Evolutionary conservation across 495 filamentous ascomycete species (phyloP).

Genomic region (Chaetomium tenue): DNA sequence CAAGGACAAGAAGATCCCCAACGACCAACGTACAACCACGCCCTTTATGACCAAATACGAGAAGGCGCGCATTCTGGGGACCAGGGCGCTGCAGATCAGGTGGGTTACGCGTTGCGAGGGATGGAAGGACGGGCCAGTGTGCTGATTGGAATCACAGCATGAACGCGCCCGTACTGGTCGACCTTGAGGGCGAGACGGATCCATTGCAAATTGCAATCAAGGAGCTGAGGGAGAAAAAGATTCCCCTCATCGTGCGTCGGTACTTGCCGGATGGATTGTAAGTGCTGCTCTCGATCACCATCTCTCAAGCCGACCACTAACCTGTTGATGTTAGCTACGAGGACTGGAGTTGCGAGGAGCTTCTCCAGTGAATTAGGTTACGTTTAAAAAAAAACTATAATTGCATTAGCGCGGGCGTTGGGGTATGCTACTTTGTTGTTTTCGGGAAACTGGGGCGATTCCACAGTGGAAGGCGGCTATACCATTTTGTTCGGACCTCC

Average conservation of each 20-base stretch:
- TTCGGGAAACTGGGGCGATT: conserved; percentile 1
- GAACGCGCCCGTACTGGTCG: conserved; percentile 96
- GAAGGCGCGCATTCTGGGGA: conserved; percentile 86
- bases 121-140: not conserved
- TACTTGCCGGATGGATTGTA: conserved; percentile 98
- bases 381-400: conserved; percentile 22
- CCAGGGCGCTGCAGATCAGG: conserved; percentile 94
- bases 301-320: conserved; percentile 12
- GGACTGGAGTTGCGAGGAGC: conserved; percentile 98
- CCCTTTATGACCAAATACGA: conserved; percentile 99
- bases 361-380: conserved; percentile 53
- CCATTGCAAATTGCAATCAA: conserved; percentile 96
- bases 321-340: conserved; percentile 66
- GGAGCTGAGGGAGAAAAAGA: conserved; percentile 97
- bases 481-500: not conserved
- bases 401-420: conserved; percentile 40
- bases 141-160: conserved; percentile 57
- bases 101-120: conserved; percentile 33
- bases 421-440: conserved; percentile 22
- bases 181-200: conserved; percentile 96
- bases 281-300: conserved; percentile 39
- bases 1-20: conserved; percentile 86
- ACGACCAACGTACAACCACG: conserved; percentile 85
- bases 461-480: not conserved
- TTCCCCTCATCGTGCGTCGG: conserved; percentile 87